Evolutionary conservation across 2,329 filamentous ascomycete species (phyloP), one percentile per base, ranked within the genome.

Genomic region (Diaporthe citriasiana): DNA sequence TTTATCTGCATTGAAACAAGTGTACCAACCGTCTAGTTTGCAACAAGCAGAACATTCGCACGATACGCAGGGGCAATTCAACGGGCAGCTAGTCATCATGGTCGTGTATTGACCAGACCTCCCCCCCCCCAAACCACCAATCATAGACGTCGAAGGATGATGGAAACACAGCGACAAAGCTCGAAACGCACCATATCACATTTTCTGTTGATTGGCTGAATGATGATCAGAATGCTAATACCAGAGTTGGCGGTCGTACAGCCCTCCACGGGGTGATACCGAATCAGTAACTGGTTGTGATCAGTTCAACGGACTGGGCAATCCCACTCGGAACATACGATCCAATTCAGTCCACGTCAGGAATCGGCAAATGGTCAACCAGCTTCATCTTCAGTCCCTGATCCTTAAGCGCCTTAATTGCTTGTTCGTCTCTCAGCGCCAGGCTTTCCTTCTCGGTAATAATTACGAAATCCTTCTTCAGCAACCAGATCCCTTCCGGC

Each of bases 391-490:
- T 91, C 76, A 89, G 84, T 0, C 94, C 94, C 75, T 94, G 81
- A 77, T 89, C 88, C 80, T 89, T 85, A 83, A 96, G 85, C 0
- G 93, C 94, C 77, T 92, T 87, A 77, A 88, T 85, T 1, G 93
- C 93, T 42, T 87, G 84, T 80, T 89, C 84, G 78, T 94, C 91
- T 71, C 93, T 88, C 81, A 97, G 81, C 75, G 88, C 84, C 76
- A 86, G 87, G 40, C 93, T 92, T 82, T 97, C 93, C 75, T 91
- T 85, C 75, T 94, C 88, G 0, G 90, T 91, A 1, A 94, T 92
- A 12, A 97, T 86, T 47, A 97, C 92, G 81, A 97, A 97, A 77
- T 96, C 92, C 77, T 95, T 93, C 70, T 85, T 89, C 63, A 95
- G 81, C 76, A 94, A 78, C 81, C 90, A 90, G 30, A 86, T 88